Conservation (phyloP, 2,329 filamentous ascomycete genomes). For the Claviceps maximensis region DNA sequence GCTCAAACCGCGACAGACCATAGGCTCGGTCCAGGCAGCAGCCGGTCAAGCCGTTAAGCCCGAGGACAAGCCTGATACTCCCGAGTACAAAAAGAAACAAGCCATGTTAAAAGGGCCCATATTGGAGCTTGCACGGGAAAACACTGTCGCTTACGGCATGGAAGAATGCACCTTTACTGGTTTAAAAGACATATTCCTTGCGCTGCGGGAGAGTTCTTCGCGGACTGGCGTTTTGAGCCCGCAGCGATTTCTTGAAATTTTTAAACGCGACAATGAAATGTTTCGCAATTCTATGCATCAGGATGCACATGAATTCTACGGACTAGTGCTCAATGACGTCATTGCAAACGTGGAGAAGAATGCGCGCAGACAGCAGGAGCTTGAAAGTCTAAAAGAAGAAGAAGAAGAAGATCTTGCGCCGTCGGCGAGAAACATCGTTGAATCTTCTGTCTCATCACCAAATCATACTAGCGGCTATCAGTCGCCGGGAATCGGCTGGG, state of each 20-base stretch:
- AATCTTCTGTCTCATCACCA: conserved; percentile 19
- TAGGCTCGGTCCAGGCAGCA: conserved; percentile 40
- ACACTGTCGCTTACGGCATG: conserved; percentile 74
- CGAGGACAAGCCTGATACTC: conserved; percentile 87
- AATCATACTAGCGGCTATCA: conserved; percentile 30
- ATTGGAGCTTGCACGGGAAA: conserved; percentile 71
- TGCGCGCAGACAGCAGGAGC: conserved; percentile 49
- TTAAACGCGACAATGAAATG: conserved; percentile 92
- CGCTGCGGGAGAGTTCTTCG: conserved; percentile 66
- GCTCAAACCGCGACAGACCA: conserved; percentile 40
- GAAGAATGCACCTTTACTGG: conserved; percentile 89
- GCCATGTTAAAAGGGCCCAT: conserved; percentile 80
- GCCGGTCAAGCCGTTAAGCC: conserved; percentile 49
- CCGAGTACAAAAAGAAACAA: conserved; percentile 96
- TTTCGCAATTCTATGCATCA: conserved; percentile 96
- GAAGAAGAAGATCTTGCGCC: conserved; percentile 33
- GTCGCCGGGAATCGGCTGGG: conserved; percentile 66
- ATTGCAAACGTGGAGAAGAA: conserved; percentile 89
- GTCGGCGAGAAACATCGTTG: conserved; percentile 31
- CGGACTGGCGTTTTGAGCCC: conserved; percentile 86
- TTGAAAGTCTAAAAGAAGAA: conserved; percentile 25
- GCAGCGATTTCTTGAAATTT: conserved; percentile 82
- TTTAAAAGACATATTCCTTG: conserved; percentile 90
- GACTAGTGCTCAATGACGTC: conserved; percentile 87
- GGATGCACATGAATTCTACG: conserved; percentile 94